These are phyloP conservation scores for Strobilomyces dryophilus DNA, from an alignment of 768 basidiomycete species.

Conservation along the genomic window DNA sequence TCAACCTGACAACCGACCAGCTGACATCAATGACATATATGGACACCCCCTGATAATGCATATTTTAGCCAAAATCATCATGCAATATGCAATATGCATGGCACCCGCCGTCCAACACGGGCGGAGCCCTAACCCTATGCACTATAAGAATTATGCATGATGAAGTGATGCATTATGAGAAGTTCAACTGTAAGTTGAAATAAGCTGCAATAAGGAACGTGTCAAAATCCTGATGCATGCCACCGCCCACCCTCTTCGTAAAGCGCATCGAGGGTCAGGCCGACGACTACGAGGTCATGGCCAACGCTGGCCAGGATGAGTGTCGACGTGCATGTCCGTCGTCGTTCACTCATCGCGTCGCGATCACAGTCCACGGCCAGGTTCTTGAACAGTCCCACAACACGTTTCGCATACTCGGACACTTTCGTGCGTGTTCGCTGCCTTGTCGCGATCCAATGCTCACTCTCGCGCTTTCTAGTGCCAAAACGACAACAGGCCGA, in stretches of 20 bases:
- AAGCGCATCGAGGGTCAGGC: conserved; percentile 65
- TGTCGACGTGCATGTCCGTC: neutral
- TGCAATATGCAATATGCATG: no score
- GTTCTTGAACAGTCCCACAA: conserved; percentile 78
- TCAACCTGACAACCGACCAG: no score
- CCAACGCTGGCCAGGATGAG: conserved; percentile 67
- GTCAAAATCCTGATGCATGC: no score
- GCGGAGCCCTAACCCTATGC: no score
- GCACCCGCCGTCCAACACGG: no score
- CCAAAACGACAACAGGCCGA: conserved; percentile 39
- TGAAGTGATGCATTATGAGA: no score
- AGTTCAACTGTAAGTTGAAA: no score
- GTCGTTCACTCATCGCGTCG: neutral
- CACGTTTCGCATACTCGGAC: conserved; percentile 73
- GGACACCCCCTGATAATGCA: no score
- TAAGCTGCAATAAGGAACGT: no score
- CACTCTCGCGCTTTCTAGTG: conserved; percentile 35
- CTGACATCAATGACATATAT: no score
- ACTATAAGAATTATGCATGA: no score
- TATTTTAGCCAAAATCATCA: no score
- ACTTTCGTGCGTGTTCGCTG: conserved; percentile 51
- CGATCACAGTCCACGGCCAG: conserved; percentile 61
- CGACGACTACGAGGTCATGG: conserved; percentile 75
- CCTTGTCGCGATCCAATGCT: neutral
- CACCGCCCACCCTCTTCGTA: conserved; percentile 58